Base-by-base conservation (phyloP, 345 rosid species). In the Draba incana region DNA sequence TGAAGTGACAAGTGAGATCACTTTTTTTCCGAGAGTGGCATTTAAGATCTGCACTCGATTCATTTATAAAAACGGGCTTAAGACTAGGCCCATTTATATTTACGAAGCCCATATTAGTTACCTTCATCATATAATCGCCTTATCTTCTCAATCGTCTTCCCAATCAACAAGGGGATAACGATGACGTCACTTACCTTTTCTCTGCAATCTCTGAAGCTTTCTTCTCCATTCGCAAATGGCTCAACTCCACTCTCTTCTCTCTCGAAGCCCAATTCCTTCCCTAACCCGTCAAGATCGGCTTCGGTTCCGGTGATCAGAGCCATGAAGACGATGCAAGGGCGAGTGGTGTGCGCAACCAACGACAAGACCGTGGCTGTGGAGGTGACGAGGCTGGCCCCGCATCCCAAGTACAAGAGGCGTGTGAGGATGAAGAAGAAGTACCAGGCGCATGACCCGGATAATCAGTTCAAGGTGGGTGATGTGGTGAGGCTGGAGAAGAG, bases 401-500 rank as follows among this genome's bases (percentile, higher is more conserved):
- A 90, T 57, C 98, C 96, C 0, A 92, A 90, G 85, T 92, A 92
- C 87, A 84, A 83, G 82, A 86, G 93, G 46, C 83, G 93, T 57
- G 84, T 92, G 5, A 79, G 93, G 79, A 88, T 62, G 84, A 92
- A 89, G 98, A 88, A 86, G 87, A 90, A 85, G 90, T 86, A 67
- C 83, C 97, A 88, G 66, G 98, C 88, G 43, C 98, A 92, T 76
- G 98, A 92, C 90, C 92, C 86, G 1, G 93, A 85, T 2, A 90
- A 88, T 79, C 75, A 70, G 66, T 90, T 90, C 80, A 49, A 86
- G 75, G 86, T 92, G 42, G 98, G 96, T 7, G 98, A 92, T 61
- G 8, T 71, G 2, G 97, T 90, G 49, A 84, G 79, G 82, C 93
- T 92, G 52, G 84, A 85, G 56, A 80, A 77, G 77, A 64, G 93